phyloP scores from a whole-genome alignment of 129 eudicot species.

The Artemisia annua region DNA sequence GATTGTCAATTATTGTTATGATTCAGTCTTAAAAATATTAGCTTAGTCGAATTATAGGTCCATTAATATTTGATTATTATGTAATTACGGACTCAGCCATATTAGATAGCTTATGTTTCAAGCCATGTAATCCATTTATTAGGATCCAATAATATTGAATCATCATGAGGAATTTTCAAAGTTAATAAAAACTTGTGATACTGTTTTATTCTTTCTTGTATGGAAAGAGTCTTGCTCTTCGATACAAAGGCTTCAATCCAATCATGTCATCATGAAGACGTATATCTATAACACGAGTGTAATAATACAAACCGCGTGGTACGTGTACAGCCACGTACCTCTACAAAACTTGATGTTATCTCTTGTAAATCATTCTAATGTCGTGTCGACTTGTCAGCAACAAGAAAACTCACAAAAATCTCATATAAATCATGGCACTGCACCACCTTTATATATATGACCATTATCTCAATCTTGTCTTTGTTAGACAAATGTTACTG shows the following conservation, averaged over 20 bases:
- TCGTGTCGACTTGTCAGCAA: conserved; percentile 1
- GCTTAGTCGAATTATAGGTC: too few relatives aligned
- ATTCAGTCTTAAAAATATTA: not conserved
- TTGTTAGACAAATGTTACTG: conserved; percentile 23
- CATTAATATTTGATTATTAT: too few relatives aligned
- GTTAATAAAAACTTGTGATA: not conserved
- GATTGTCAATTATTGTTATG: not conserved
- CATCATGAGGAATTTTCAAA: too few relatives aligned
- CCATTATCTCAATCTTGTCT: conserved; percentile 29
- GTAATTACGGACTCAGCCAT: too few relatives aligned
- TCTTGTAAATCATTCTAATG: not conserved
- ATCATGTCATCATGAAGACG: not conserved
- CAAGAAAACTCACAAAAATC: not conserved
- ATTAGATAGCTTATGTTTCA: too few relatives aligned
- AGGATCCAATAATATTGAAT: too few relatives aligned
- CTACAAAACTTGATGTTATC: not conserved
- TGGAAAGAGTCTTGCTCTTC: not conserved
- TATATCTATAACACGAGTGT: not conserved
- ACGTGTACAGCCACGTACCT: not conserved
- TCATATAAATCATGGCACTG: conserved; percentile 3
- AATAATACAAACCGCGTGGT: not conserved
- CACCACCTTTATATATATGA: conserved; percentile 6
- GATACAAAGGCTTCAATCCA: too few relatives aligned
- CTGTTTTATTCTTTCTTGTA: not conserved
- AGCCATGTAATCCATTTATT: too few relatives aligned